Evolutionary conservation across 2,329 filamentous ascomycete genomes (phyloP).

Genomic region (Epichloe bromicola): DNA sequence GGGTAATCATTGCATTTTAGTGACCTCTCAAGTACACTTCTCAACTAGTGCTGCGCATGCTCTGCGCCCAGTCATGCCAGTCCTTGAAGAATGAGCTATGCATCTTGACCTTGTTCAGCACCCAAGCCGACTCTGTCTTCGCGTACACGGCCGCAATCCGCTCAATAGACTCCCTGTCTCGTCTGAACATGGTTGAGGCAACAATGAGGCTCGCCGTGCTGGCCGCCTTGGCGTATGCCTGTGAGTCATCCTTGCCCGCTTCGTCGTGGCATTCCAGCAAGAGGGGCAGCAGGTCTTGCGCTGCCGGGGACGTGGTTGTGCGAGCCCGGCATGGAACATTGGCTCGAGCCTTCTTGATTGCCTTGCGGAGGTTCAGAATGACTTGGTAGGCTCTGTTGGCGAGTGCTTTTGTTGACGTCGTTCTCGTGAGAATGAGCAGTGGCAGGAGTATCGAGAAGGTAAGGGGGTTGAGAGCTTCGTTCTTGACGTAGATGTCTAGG

Average conservation of each 20-base stretch:
- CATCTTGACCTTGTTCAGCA: conserved; percentile 44
- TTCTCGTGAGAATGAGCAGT: conserved; percentile 61
- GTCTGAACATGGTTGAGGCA: conserved; percentile 45
- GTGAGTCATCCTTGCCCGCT: conserved; percentile 49
- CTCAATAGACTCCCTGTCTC: conserved; percentile 38
- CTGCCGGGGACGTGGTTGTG: not conserved
- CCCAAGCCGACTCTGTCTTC: conserved; percentile 43
- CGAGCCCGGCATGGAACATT: conserved; percentile 15
- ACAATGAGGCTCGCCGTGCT: conserved; percentile 60
- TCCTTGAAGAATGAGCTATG: conserved; percentile 56
- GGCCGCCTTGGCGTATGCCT: conserved; percentile 60
- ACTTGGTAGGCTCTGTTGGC: conserved; percentile 60
- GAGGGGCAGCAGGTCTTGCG: conserved; percentile 39
- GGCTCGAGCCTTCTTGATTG: conserved; percentile 42
- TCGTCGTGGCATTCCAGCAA: conserved; percentile 57
- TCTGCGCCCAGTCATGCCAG: conserved; percentile 62
- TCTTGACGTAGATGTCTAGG: conserved; percentile 71
- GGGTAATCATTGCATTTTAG: not conserved
- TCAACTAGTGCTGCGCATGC: conserved; percentile 20
- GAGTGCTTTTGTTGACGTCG: conserved; percentile 64
- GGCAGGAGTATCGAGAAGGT: conserved; percentile 61
- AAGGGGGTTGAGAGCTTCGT: conserved; percentile 53
- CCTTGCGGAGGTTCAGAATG: conserved; percentile 58
- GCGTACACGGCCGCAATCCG: conserved; percentile 52
- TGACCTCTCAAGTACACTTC: not conserved